phyloP scores from a whole-genome alignment of 1,139 yeast species.

The Williopsis jadinii region DNA sequence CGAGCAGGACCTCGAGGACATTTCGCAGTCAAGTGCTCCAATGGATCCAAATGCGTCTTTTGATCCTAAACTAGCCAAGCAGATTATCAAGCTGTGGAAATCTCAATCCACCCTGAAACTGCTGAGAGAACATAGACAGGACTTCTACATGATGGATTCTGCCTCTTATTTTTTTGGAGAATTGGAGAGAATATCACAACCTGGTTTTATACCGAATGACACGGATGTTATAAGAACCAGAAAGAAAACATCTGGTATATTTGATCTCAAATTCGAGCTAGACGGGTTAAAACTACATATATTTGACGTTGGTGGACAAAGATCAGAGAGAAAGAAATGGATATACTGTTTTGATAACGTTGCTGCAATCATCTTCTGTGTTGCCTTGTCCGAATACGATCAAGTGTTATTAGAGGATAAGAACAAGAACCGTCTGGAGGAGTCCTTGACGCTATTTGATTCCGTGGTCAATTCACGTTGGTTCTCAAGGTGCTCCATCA shows the following conservation, averaged over 20 bases:
- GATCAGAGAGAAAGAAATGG: slow-evolving; percentile 93
- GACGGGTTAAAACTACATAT: slow-evolving; percentile 72
- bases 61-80: slow-evolving; percentile 37
- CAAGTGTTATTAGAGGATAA: slow-evolving; percentile 79
- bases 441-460: slow-evolving; percentile 78
- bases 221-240: slow-evolving; percentile 81
- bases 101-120: slow-evolving; percentile 54
- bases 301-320: slow-evolving; percentile 92
- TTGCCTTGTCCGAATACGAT: slow-evolving; percentile 85
- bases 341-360: slow-evolving; percentile 93
- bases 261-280: slow-evolving; percentile 74
- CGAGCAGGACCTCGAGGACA: slow-evolving; percentile 38
- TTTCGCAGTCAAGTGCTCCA: slow-evolving; percentile 28
- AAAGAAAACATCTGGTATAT: slow-evolving; percentile 89
- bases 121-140: slow-evolving; percentile 55
- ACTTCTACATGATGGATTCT: slow-evolving; percentile 82
- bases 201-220: slow-evolving; percentile 62
- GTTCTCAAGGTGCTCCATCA: slow-evolving; percentile 84
- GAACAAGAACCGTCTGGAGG: slow-evolving; percentile 75
- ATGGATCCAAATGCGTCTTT: slow-evolving; percentile 42
- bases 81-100: slow-evolving; percentile 46
- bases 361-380: slow-evolving; percentile 82
- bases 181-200: slow-evolving; percentile 52
- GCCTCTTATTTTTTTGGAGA: slow-evolving; percentile 74
- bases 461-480: slow-evolving; percentile 91